Evolutionary conservation across 116 monocot genomes (phyloP).

Genomic region (Trichopus zeylanicus): DNA sequence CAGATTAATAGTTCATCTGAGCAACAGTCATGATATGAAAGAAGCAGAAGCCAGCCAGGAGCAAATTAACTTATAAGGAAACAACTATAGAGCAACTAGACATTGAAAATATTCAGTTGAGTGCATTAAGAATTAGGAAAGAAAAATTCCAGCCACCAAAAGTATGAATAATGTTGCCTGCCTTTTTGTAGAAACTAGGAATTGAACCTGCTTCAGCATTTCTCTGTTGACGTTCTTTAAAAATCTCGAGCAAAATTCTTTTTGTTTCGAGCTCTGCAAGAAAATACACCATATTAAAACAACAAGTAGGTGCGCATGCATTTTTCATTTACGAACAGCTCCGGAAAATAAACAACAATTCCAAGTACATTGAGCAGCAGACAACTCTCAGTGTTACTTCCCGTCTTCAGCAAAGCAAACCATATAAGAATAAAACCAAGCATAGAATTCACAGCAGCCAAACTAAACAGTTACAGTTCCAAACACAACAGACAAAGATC

Average conservation of each 20-base stretch:
- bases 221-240: slow-evolving; percentile 88
- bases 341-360: not conserved
- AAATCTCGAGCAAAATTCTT: slow-evolving; percentile 92
- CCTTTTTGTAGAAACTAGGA: slow-evolving; percentile 98
- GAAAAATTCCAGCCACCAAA: slow-evolving; percentile 2
- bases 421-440: not conserved
- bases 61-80: too few relatives aligned
- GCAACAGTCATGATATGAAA: not conserved
- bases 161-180: slow-evolving; percentile 13
- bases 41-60: not conserved
- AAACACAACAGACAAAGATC: not conserved
- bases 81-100: too few relatives aligned
- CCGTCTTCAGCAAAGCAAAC: not conserved
- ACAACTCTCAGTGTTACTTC: not conserved
- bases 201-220: slow-evolving; percentile 87
- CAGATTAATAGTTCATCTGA: not conserved
- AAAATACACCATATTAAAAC: not conserved
- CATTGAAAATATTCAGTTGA: too few relatives aligned
- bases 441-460: not conserved
- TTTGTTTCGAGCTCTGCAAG: slow-evolving; percentile 93
- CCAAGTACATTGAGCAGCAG: too few relatives aligned
- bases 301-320: not conserved
- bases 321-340: not conserved
- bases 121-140: slow-evolving; percentile 6
- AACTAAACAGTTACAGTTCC: not conserved